phyloP scores from a whole-genome alignment of 306 rosid species.

The Lablab purpureus region DNA sequence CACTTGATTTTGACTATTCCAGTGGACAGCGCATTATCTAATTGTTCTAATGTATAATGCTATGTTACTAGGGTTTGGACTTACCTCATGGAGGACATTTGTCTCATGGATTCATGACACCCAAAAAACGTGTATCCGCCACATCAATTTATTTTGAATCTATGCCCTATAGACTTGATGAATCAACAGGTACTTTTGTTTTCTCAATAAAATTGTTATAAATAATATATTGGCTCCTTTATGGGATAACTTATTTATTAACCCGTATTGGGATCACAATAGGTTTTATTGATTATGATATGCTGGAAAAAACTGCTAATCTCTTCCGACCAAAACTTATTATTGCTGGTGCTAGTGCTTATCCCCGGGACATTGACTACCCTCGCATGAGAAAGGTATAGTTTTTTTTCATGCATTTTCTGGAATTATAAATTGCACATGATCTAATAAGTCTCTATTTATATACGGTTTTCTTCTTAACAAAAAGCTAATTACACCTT shows the following conservation, averaged over 20 bases:
- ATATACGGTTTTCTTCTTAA: too few relatives aligned
- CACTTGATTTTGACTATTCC: conserved; percentile 12
- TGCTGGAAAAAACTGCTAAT: conserved; percentile 87
- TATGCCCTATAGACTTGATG: conserved; percentile 95
- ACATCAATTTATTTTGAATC: conserved; percentile 97
- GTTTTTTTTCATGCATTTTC: conserved; percentile 38
- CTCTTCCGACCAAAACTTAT: conserved; percentile 92
- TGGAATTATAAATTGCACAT: conserved; percentile 34
- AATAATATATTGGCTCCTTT: conserved; percentile 65
- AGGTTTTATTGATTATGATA: conserved; percentile 95
- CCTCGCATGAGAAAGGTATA: conserved; percentile 90
- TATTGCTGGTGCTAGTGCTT: conserved; percentile 98
- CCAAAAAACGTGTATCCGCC: conserved; percentile 91
- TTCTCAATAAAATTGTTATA: conserved; percentile 9
- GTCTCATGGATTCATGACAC: conserved; percentile 98
- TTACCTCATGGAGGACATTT: conserved; percentile 98
- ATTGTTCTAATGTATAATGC: conserved; percentile 34
- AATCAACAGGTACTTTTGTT: conserved; percentile 70
- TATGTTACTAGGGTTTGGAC: conserved; percentile 80
- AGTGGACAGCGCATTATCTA: not conserved
- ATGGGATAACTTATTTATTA: conserved; percentile 20
- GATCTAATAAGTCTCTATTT: too few relatives aligned
- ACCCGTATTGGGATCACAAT: conserved; percentile 20
- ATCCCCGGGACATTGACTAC: conserved; percentile 97
- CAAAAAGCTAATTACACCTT: conserved; percentile 46